A percentile compares a stretch with the other conserved stretches of the same genome.
phyloP scores from a whole-genome alignment of 371 early-diverging fungal genomes.

The Dichotomocladium elegans region DNA sequence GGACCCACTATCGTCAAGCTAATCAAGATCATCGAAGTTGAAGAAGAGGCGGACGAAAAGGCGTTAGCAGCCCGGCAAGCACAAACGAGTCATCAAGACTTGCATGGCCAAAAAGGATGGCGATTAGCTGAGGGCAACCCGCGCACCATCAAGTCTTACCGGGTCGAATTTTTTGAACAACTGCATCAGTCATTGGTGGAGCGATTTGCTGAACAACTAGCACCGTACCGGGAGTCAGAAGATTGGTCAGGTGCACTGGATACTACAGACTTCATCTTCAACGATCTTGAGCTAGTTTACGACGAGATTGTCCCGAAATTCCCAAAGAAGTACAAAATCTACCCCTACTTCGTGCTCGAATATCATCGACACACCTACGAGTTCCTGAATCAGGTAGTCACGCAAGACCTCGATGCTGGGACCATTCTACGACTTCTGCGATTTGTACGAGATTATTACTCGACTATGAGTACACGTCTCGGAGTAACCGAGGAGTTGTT shows the following conservation, averaged over 20 bases:
- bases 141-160: slow-evolving; percentile 67
- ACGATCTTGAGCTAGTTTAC: slow-evolving; percentile 83
- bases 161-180: slow-evolving; percentile 73
- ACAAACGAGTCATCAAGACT: slow-evolving; percentile 51
- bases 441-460: slow-evolving; percentile 92
- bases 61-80: slow-evolving; percentile 61
- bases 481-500: slow-evolving; percentile 88
- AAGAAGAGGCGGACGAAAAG: slow-evolving; percentile 82
- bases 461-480: slow-evolving; percentile 77
- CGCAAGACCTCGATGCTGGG: slow-evolving; percentile 70
- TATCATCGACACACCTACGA: slow-evolving; percentile 90
- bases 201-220: slow-evolving; percentile 55
- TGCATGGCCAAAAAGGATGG: slow-evolving; percentile 55
- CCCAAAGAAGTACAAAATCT: slow-evolving; percentile 88
- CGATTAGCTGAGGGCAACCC: slow-evolving; percentile 53
- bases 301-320: slow-evolving; percentile 86
- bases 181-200: slow-evolving; percentile 66
- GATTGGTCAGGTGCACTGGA: slow-evolving; percentile 61
- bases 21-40: slow-evolving; percentile 88
- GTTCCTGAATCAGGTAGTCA: slow-evolving; percentile 68
- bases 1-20: slow-evolving; percentile 74
- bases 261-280: slow-evolving; percentile 75
- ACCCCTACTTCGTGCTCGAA: slow-evolving; percentile 87
- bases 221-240: slow-evolving; percentile 41
- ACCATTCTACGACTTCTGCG: slow-evolving; percentile 78